These are phyloP conservation scores for Rhodotorula mucilaginosa DNA, from an alignment of 1,284 basidiomycete species.

Conservation along the genomic window DNA sequence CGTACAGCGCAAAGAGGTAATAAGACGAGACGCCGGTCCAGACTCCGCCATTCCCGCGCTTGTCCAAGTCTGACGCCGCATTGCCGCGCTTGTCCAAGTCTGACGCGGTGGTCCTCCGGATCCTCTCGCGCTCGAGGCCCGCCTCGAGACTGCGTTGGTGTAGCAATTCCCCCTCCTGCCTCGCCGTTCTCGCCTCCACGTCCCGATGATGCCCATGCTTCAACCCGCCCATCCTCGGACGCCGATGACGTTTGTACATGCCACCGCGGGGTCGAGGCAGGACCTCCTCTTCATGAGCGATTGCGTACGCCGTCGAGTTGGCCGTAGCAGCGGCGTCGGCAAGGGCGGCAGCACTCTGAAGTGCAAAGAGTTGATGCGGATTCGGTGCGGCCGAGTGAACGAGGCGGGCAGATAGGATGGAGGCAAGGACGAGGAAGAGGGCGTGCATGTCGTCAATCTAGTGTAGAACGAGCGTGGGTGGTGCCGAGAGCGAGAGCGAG, in stretches of 20 bases:
- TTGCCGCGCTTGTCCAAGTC: neutral
- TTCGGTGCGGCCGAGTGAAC: slow-evolving; percentile 20
- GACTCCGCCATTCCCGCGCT: slow-evolving; percentile 7
- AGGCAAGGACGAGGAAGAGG: neutral
- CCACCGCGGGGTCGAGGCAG: neutral
- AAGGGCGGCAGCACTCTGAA: slow-evolving; percentile 7
- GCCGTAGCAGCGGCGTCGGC: neutral
- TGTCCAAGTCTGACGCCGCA: neutral
- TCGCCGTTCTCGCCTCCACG: neutral
- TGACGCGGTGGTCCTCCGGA: neutral
- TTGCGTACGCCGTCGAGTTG: neutral
- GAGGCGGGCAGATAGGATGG: neutral
- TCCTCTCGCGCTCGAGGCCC: neutral
- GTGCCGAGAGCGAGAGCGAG: neutral
- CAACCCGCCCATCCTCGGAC: neutral
- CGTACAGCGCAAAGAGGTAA: slow-evolving; percentile 41
- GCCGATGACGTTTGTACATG: neutral
- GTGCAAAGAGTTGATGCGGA: slow-evolving; percentile 19
- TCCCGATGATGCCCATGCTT: neutral
- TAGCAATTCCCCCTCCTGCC: neutral
- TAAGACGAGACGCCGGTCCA: slow-evolving; percentile 44
- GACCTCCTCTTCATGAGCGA: neutral
- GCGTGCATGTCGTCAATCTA: neutral
- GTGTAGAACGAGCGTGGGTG: neutral
- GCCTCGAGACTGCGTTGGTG: neutral